Base-by-base conservation (phyloP, 768 basidiomycete genomes). In the Russula dissimulans region DNA sequence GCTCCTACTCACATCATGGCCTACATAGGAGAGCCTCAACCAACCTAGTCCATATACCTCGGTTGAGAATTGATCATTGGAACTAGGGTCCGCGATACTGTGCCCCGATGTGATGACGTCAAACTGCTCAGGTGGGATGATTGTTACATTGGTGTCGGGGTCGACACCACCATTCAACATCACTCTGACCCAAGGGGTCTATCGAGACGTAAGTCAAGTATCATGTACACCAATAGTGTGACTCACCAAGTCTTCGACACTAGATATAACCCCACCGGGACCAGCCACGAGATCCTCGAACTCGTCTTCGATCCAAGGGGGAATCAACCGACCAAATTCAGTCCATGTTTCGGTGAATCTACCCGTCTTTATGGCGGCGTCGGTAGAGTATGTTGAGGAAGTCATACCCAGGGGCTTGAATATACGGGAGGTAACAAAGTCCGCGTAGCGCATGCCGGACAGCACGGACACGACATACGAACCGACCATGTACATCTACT, bases 41-140 rank as follows among this genome's bases (percentile, higher is more conserved):
- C 79, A 80, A 3, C 79, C 79, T 65, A 78, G 62, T 3, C 76
- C 77, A 60, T 80, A 81, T 14, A 71, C 73, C 3, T 34, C 17
- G 41, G 76, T 63, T 2, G 56, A 57, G 29, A 36, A 17, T 2
- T 65, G 34, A 0, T 5, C 43, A 7, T 18, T 11, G 1, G 67
- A 57, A 14, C 65, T 63, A 1, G 65, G 58, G 18, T 51, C 46
- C 15, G 57, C 6, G 39, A 79, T 59, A 0, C 70, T 56, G 45
- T 72, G 71, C 3, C 74, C 69, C 5, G 70, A 66, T 0, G 76
- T 74, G 3, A 67, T 65, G 42, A 69, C 70, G 5, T 65, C 62
- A 49, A 75, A 69, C 6, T 70, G 67, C 12, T 65, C 54, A 3
- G 46, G 43, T 0, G 77, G 74, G 22, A 79, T 67, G 47, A 79